These are phyloP conservation scores for Clavispora carvajalis DNA, from an alignment of 805 yeast genomes.

Conservation along the genomic window DNA sequence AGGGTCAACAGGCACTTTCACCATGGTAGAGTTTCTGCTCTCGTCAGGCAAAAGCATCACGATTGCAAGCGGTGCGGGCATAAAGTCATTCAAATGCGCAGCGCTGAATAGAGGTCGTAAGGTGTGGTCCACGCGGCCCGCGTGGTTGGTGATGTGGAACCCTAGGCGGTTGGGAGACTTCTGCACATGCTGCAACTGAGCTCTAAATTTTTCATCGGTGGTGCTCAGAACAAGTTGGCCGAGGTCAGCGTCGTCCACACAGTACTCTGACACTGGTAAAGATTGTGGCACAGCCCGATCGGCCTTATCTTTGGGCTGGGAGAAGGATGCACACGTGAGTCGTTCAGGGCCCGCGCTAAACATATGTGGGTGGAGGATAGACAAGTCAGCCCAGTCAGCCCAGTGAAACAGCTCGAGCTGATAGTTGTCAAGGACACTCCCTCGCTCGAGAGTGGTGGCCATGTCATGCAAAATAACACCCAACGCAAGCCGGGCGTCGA, in stretches of 20 bases:
- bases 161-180: constrained; percentile 20
- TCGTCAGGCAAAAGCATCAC: constrained; percentile 22
- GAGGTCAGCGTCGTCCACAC: constrained; percentile 6
- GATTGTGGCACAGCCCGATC: not conserved
- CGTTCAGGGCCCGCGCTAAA: not conserved
- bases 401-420: constrained; percentile 3
- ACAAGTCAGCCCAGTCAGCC: constrained; percentile 5
- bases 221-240: not conserved
- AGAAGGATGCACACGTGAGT: not conserved
- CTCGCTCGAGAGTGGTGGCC: not conserved
- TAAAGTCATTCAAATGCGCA: constrained; percentile 38
- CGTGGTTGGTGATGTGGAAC: constrained; percentile 32
- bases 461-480: constrained; percentile 1
- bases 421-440: not conserved
- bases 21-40: not conserved
- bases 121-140: constrained; percentile 26
- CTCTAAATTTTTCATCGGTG: not conserved
- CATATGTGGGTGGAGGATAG: not conserved
- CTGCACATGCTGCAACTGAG: constrained; percentile 5
- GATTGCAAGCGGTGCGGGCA: constrained; percentile 34
- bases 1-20: not conserved
- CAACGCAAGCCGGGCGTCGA: constrained; percentile 1
- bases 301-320: not conserved
- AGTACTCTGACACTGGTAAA: constrained; percentile 12
- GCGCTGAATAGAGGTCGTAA: constrained; percentile 28